A percentile compares a stretch with the other conserved stretches of the same genome.
phyloP scores from a whole-genome alignment of 441 rosid species.

The Sinapis alba region DNA sequence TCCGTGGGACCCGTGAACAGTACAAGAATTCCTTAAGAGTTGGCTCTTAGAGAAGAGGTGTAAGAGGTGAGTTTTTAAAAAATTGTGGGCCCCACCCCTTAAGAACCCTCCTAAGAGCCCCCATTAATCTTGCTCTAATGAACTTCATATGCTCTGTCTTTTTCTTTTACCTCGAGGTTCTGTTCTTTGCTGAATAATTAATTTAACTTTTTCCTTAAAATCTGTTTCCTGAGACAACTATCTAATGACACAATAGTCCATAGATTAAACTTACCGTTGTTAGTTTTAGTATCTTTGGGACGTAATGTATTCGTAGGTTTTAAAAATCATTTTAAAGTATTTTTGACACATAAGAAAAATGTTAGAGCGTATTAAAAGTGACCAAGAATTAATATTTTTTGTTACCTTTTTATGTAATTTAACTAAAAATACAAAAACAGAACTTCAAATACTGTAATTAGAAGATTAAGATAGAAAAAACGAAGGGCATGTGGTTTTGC shows the following conservation, averaged over 20 bases:
- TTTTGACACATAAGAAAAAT: neutral
- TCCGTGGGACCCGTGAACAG: no score
- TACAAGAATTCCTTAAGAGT: no score
- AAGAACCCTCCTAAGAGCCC: no score
- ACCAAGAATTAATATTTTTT: neutral
- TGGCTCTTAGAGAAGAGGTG: no score
- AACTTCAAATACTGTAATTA: neutral
- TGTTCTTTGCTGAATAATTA: neutral
- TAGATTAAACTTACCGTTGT: neutral
- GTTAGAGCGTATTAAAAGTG: neutral
- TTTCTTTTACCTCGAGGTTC: conserved; percentile 7
- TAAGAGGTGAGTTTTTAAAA: no score
- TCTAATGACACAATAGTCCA: conserved; percentile 18
- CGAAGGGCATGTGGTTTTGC: neutral
- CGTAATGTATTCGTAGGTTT: neutral
- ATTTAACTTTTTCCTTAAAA: neutral
- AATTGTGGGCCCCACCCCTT: no score
- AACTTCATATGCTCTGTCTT: conserved; percentile 5
- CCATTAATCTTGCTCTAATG: no score
- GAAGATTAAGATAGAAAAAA: neutral
- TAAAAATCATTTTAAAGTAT: neutral
- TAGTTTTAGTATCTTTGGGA: neutral
- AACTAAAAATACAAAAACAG: neutral
- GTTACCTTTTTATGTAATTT: neutral
- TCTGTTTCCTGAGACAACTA: neutral